Evolutionary conservation across 306 rosid genomes (phyloP), one percentile per base, ranked within the genome.

Genomic region (Vicia sativa): DNA sequence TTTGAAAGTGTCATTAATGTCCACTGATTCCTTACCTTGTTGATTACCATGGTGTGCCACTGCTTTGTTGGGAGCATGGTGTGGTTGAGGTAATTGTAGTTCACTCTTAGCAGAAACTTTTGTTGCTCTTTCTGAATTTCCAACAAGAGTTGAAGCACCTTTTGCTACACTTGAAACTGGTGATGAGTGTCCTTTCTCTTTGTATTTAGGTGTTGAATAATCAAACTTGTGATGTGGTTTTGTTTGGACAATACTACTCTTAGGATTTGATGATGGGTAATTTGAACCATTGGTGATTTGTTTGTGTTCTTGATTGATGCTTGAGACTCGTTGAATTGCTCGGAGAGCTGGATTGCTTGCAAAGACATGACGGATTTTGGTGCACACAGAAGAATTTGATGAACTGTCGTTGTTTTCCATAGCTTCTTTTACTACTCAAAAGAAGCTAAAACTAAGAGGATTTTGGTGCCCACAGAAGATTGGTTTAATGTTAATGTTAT

Each of bases 361-460:
- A 12, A 89, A 21, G 48, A 77, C 86, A n/a, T 35, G 57, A 43
- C 82, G 84, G 69, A 87, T 67, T 79, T 80, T 90, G 61, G 31
- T 67, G 77, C 90, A 84, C 34, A 60, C 62, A 7, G 84, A 79
- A 12, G 54, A 7, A 37, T 48, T 38, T 12, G 91, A 73, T 16
- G 91, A 73, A 23, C 29, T 34, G 5, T 11, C 49, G 11, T 45
- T 61, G 42, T 80, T 70, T 8, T 63, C 87, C 91, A 87, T 81
- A 0, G 70, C 26, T 18, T 38, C 59, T 34, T 13, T 7, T 19
- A 19, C 7, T 23, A 34, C 63, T 34, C n/a, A 15, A 19, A 77
- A 42, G 45, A 11, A 38, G 43, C 9, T 11, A 9, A 21, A 37
- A 62, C 9, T 53, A 1, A 41, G 72, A 59, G 14, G 28, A 39